Conservation (phyloP, 352 stramenopile genomes). For the Phytopythium ostracodes region DNA sequence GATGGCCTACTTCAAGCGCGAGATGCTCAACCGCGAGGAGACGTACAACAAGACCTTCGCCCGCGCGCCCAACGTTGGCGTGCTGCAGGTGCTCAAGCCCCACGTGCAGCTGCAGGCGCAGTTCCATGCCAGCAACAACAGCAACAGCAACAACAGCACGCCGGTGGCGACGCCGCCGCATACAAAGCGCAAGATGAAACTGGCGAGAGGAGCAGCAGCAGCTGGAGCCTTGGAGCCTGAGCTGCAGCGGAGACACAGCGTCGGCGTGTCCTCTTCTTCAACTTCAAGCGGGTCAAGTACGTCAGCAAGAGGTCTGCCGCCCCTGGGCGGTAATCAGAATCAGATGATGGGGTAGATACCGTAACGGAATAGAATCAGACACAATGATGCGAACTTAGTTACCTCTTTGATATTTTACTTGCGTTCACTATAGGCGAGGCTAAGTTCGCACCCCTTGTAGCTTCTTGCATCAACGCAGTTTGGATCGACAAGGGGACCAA, state of each 20-base stretch:
- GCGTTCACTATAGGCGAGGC: background rate
- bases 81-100: constrained; percentile 86
- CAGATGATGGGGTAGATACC: background rate
- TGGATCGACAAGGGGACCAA: background rate
- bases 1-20: constrained; percentile 91
- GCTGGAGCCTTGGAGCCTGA: constrained; percentile 15
- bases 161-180: constrained; percentile 13
- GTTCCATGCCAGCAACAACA: constrained; percentile 20
- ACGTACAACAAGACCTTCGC: constrained; percentile 94
- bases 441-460: background rate
- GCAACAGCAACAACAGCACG: constrained; percentile 11
- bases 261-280: constrained; percentile 1
- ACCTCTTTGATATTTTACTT: no score
- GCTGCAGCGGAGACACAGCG: constrained; percentile 44
- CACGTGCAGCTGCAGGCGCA: constrained; percentile 55
- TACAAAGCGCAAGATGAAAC: constrained; percentile 38
- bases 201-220: constrained; percentile 3
- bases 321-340: constrained; percentile 49
- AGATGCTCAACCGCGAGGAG: constrained; percentile 91
- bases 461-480: background rate
- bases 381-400: background rate
- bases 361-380: background rate
- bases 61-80: constrained; percentile 76
- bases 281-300: constrained; percentile 5
- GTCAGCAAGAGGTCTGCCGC: constrained; percentile 22